These are phyloP conservation scores for Pseudogymnoascus sp. DNA, from an alignment of 2,329 filamentous ascomycete species.

Conservation along the genomic window DNA sequence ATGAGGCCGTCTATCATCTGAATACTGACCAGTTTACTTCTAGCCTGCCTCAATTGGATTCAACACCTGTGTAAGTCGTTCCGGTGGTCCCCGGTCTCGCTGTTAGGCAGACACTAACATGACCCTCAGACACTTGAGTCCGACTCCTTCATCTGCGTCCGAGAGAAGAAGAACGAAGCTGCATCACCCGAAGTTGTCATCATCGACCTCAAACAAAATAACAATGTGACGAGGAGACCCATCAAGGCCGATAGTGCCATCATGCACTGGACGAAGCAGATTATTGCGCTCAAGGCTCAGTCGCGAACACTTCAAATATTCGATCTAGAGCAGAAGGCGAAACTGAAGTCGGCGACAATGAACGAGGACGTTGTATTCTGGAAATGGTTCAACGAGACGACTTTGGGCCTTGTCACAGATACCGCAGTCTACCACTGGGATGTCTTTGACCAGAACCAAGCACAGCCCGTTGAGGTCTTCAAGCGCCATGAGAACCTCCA, in stretches of 20 bases:
- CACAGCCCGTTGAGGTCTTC: constrained; percentile 80
- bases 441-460: constrained; percentile 76
- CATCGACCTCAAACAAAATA: constrained; percentile 93
- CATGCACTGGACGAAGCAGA: constrained; percentile 95
- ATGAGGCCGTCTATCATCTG: constrained; percentile 1
- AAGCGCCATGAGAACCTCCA: constrained; percentile 85
- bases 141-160: constrained; percentile 90
- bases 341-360: constrained; percentile 95
- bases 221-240: constrained; percentile 86
- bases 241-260: constrained; percentile 99
- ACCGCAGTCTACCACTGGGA: constrained; percentile 95
- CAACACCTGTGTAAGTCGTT: constrained; percentile 67
- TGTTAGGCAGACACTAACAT: constrained; percentile 13
- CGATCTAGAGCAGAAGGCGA: constrained; percentile 84
- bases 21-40: constrained; percentile 28
- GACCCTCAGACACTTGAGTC: constrained; percentile 81
- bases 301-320: constrained; percentile 95
- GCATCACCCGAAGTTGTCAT: constrained; percentile 92
- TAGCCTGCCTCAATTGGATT: constrained; percentile 70
- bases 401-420: constrained; percentile 83
- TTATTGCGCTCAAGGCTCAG: constrained; percentile 94
- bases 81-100: constrained; percentile 9
- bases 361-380: constrained; percentile 97
- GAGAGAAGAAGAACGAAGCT: constrained; percentile 81
- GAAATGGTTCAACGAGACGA: constrained; percentile 95